phyloP scores from a whole-genome alignment of 352 stramenopile genomes.

The Elongisporangium prolatum region DNA sequence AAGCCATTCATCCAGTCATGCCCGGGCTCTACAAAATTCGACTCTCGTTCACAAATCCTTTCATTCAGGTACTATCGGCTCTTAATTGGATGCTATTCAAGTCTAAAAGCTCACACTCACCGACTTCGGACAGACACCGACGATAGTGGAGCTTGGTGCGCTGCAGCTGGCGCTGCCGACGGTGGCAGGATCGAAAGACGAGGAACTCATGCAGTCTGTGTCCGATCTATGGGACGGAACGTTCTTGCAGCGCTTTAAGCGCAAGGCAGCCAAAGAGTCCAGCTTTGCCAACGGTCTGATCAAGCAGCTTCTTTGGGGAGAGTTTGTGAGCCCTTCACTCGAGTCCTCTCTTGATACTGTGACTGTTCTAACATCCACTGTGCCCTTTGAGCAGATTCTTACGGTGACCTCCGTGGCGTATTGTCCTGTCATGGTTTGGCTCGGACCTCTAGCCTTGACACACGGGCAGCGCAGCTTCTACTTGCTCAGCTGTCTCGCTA shows the following conservation, averaged over 20 bases:
- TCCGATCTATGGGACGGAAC: neutral
- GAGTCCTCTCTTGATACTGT: neutral
- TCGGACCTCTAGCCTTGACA: constrained; percentile 48
- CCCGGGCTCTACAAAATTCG: neutral
- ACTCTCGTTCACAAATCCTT: neutral
- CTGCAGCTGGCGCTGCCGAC: neutral
- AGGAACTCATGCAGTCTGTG: neutral
- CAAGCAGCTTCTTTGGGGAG: neutral
- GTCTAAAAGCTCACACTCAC: neutral
- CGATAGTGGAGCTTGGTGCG: neutral
- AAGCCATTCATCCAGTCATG: neutral
- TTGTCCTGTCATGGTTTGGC: constrained; percentile 31
- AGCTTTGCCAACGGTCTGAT: neutral
- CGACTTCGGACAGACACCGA: neutral
- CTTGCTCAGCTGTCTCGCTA: constrained; percentile 27
- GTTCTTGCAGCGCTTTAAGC: neutral
- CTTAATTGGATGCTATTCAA: no score
- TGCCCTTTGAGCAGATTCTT: constrained; percentile 20
- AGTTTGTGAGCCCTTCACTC: neutral
- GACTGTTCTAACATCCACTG: neutral
- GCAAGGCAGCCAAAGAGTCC: neutral
- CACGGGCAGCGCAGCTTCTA: constrained; percentile 39
- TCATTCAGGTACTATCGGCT: neutral
- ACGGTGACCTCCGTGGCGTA: constrained; percentile 46
- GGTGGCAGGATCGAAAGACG: neutral